Evolutionary conservation across 257 asterid genomes (phyloP), one percentile per base, ranked within the genome.

Genomic region (Linaria vulgaris): DNA sequence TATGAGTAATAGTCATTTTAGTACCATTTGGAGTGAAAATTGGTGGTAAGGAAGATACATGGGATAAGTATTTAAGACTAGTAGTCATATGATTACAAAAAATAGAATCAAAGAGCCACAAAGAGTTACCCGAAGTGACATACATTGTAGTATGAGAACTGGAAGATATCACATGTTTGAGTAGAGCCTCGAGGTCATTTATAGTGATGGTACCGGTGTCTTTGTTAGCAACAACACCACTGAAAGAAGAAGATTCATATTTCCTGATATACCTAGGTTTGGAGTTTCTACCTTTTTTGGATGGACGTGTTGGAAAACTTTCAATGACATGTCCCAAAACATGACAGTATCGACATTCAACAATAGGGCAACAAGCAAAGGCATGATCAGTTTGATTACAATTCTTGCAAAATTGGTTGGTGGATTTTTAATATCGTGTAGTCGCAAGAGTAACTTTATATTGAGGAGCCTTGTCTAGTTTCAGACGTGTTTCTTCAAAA

Each of bases 71-170:
- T 1, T 25, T n/a, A 31, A 50, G 1, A 41, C 41, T 20, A 37
- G 25, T 0, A 6, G 67, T 64, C 71, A 71, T 65, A n/a, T 64
- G 72, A 17, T 71, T 71, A 57, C 72, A 64, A 51, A 55, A 71
- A 1, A 61, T 22, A 45, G 10, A 71, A 12, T 71, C 30, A 37
- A 71, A 71, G 21, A 56, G n/a, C 53, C 57, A 71, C 58, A 27
- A 19, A 49, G 56, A 44, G 1, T 63, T 56, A 72, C n/a, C 72
- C 23, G 14, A 41, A 58, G 63, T 58, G 44, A 12, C 27, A 64
- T 30, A 63, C 19, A 63, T 30, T n/a, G 61, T 27, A 69, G 39
- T 22, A 9, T 51, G n/a, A 13, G 59, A 14, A 56, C 22, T 55
- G 9, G 61, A 70, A 38, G 70, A 55, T 16, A 70, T 48, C 21